These are phyloP conservation scores for Rhodomyrtus tomentosa DNA, from an alignment of 345 rosid species.

Conservation along the genomic window DNA sequence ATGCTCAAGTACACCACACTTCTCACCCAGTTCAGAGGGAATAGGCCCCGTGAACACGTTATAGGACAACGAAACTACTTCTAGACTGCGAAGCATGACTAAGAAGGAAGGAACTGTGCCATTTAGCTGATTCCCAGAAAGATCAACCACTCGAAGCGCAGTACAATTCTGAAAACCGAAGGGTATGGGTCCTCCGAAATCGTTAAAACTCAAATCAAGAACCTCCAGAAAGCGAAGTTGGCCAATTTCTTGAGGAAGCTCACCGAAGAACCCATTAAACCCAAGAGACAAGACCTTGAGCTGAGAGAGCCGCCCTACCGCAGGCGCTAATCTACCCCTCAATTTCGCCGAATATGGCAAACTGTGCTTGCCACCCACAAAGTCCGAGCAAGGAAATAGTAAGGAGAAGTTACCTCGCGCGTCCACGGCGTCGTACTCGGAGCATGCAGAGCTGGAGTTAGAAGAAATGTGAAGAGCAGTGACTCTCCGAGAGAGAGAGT, in stretches of 20 bases:
- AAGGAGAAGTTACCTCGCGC: slow-evolving; percentile 20
- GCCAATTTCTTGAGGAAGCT: slow-evolving; percentile 27
- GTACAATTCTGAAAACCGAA: slow-evolving; percentile 19
- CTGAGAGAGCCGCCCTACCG: slow-evolving; percentile 19
- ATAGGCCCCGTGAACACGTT: slow-evolving; percentile 24
- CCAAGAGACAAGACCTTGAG: slow-evolving; percentile 27
- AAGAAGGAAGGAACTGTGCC: slow-evolving; percentile 24
- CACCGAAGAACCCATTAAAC: slow-evolving; percentile 28
- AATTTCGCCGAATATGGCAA: slow-evolving; percentile 12
- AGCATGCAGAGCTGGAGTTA: slow-evolving; percentile 8
- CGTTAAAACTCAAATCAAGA: slow-evolving; percentile 46
- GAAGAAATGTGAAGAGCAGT: slow-evolving; percentile 17
- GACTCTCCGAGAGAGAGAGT: slow-evolving; percentile 24
- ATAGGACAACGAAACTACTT: slow-evolving; percentile 19
- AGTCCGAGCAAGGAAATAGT: slow-evolving; percentile 18
- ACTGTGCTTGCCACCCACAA: not conserved
- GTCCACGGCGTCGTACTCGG: not conserved
- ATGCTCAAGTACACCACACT: slow-evolving; percentile 28
- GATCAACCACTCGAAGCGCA: slow-evolving; percentile 19
- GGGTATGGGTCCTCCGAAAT: slow-evolving; percentile 22
- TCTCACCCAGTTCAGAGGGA: slow-evolving; percentile 19
- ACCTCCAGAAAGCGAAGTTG: slow-evolving; percentile 21
- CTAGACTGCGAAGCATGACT: slow-evolving; percentile 2
- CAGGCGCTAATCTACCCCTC: slow-evolving; percentile 17
- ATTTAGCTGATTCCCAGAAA: slow-evolving; percentile 28